Base-by-base conservation (phyloP, 2,329 filamentous ascomycete genomes). In the Trichoderma sp. region DNA sequence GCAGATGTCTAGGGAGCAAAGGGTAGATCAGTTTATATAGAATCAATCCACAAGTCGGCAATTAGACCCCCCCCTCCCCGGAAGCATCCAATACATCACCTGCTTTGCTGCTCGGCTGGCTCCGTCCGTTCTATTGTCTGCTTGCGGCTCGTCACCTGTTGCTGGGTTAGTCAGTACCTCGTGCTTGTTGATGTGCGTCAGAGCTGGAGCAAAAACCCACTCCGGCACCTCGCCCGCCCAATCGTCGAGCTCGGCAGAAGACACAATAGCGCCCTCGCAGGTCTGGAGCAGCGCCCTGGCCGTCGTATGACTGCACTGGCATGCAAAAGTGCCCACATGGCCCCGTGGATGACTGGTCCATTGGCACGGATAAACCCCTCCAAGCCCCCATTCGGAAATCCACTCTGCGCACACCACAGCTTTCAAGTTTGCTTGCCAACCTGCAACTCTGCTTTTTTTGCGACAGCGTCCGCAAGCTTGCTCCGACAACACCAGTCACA, bases 401-500 rank as follows among this genome's bases (percentile, higher is more conserved):
- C 66, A 43, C 36, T 61, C 61, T 68, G 64, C 64, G 70, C 70
- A 71, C 63, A 71, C 70, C 65, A 59, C 61, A 70, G 67, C 68
- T 72, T 70, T 47, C 43, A 17, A 39, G 36, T 39, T 53, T 23
- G 47, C 47, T 53, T 53, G 39, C 47, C 20, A 23, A 50, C n/a
- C 43, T 58, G 58, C 66, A 43, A n/a, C 39, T 43, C 64, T 68
- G 59, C 43, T 53, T 68, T 67, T 68, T 68, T 26, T 71, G 64
- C 70, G 57, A 43, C 70, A 53, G 64, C 67, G 64, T 28, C 43
- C 59, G 26, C 23, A 64, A 70, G 68, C 62, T 66, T 65, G 68
- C 43, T 71, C 68, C 32, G 59, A 57, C 68, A 66, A 34, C 65
- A 73, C 75, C 71, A 64, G 58, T 70, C 68, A 75, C 71, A 69